These are phyloP conservation scores for Russula compacta DNA, from an alignment of 768 basidiomycete genomes.

Conservation along the genomic window DNA sequence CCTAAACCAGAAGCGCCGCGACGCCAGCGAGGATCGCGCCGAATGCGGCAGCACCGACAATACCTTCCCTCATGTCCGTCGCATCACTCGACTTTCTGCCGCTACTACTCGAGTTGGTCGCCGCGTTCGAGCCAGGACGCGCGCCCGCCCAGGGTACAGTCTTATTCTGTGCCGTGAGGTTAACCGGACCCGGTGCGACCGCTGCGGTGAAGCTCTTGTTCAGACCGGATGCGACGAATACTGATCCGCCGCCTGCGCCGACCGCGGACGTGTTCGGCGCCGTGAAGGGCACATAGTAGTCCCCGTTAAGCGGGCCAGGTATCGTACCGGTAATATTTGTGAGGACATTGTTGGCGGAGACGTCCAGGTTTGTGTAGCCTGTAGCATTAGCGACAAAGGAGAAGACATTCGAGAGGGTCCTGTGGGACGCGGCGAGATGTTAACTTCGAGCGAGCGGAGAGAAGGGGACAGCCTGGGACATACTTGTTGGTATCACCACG, in stretches of 20 bases:
- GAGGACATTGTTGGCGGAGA: slow-evolving; percentile 21
- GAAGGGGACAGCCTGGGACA: background rate
- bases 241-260: slow-evolving; percentile 36
- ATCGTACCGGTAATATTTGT: slow-evolving; percentile 35
- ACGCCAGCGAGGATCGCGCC: background rate
- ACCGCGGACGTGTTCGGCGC: slow-evolving; percentile 34
- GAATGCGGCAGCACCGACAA: background rate
- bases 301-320: slow-evolving; percentile 37
- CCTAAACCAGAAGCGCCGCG: background rate
- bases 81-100: background rate
- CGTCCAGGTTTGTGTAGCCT: slow-evolving; percentile 34
- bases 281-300: slow-evolving; percentile 34
- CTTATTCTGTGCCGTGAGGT: slow-evolving; percentile 29
- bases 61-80: background rate
- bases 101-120: background rate
- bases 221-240: slow-evolving; percentile 30
- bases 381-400: slow-evolving; percentile 39
- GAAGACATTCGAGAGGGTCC: slow-evolving; percentile 41
- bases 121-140: background rate
- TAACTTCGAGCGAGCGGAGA: background rate
- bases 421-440: background rate
- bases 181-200: slow-evolving; percentile 27
- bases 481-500: slow-evolving; percentile 46
- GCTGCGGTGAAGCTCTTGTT: slow-evolving; percentile 29
- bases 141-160: slow-evolving; percentile 19